Evolutionary conservation across 2,329 filamentous ascomycete genomes (phyloP).

Genomic region (Alternaria ventricosa): DNA sequence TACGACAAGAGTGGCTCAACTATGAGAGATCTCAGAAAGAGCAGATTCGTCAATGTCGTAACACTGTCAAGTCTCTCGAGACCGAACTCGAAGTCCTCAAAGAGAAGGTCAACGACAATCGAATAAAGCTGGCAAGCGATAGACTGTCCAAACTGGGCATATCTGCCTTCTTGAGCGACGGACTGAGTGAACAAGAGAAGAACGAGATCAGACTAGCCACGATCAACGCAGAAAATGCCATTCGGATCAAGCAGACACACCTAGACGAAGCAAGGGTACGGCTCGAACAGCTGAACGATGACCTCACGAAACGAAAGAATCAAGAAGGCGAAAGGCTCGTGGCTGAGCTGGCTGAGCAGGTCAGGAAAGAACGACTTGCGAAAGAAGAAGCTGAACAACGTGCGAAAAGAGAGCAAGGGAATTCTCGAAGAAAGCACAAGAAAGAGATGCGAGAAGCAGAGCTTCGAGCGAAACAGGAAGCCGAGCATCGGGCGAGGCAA

Average conservation of each 20-base stretch:
- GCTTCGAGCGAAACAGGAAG: not conserved
- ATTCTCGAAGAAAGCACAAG: not conserved
- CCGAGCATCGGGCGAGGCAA: not conserved
- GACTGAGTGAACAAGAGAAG: slow-evolving; percentile 7
- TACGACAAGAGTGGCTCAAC: slow-evolving; percentile 9
- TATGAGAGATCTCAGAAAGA: slow-evolving; percentile 3
- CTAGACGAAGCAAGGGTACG: not conserved
- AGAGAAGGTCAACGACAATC: not conserved
- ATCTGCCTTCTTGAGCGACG: not conserved
- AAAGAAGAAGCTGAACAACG: not conserved
- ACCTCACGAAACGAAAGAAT: not conserved
- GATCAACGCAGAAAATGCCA: not conserved
- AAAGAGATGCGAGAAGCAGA: not conserved
- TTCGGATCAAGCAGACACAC: not conserved
- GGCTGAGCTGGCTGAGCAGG: not conserved
- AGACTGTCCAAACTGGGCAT: not conserved
- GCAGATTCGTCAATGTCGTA: not conserved
- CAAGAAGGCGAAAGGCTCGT: not conserved
- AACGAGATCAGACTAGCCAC: not conserved
- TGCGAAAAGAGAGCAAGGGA: not conserved
- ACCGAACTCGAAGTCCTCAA: not conserved
- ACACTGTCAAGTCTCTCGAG: not conserved
- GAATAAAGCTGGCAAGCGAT: not conserved
- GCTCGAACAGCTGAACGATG: not conserved
- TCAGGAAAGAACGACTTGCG: not conserved